These are phyloP conservation scores for Aspergillus panamensis DNA, from an alignment of 495 filamentous ascomycete genomes.

Conservation along the genomic window DNA sequence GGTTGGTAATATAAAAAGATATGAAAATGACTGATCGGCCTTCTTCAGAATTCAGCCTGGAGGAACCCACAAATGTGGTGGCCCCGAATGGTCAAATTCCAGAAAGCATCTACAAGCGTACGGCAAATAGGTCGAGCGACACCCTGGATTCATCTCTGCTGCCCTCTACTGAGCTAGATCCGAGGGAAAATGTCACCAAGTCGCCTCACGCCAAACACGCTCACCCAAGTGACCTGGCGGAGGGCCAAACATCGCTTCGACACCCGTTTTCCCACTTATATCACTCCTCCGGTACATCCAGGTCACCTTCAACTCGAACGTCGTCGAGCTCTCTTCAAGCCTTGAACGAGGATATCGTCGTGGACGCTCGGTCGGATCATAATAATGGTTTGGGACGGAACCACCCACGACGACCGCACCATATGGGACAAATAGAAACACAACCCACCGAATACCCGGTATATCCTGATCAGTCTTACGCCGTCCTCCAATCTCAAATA, in stretches of 20 bases:
- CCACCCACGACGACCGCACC: constrained; percentile 29
- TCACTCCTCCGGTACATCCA: constrained; percentile 32
- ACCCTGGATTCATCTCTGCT: constrained; percentile 20
- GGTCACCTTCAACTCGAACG: constrained; percentile 41
- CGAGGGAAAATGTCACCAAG: constrained; percentile 25
- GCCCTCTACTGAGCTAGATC: constrained; percentile 28
- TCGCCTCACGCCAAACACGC: constrained; percentile 30
- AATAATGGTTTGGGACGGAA: constrained; percentile 26
- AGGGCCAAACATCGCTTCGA: constrained; percentile 36
- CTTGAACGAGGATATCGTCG: constrained; percentile 43
- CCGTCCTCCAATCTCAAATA: constrained; percentile 46
- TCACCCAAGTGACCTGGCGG: constrained; percentile 26
- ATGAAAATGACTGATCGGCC: constrained; percentile 38
- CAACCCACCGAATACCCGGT: constrained; percentile 41
- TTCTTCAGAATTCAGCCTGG: constrained; percentile 32
- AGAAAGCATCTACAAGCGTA: constrained; percentile 23
- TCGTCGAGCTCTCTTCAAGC: constrained; percentile 48
- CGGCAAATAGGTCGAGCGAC: constrained; percentile 26
- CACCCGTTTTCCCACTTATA: constrained; percentile 41
- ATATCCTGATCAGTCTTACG: constrained; percentile 54
- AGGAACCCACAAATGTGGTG: constrained; percentile 28
- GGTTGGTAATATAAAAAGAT: constrained; percentile 15
- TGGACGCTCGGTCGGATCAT: constrained; percentile 41
- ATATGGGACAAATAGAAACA: constrained; percentile 27
- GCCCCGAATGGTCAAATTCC: constrained; percentile 29